Percentiles rank a stretch among this genome's conserved stretches.
These are phyloP conservation scores for Coccomyxa subellipsoidea DNA, from an alignment of 163 green algal genomes.

Conservation along the genomic window DNA sequence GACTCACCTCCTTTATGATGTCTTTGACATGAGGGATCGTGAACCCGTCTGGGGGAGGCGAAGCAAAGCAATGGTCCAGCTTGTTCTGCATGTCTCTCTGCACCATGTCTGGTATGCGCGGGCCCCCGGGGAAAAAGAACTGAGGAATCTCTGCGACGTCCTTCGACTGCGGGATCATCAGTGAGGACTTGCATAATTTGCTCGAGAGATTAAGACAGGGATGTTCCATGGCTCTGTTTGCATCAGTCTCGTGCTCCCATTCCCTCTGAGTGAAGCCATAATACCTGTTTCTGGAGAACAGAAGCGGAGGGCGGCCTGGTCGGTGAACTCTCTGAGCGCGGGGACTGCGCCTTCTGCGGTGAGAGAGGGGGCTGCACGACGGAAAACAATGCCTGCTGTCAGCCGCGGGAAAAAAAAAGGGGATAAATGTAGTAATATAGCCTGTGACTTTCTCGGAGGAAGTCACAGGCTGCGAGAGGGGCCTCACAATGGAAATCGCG, in stretches of 20 bases:
- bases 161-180: conserved; percentile 10
- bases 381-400: not conserved
- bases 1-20: conserved; percentile 53
- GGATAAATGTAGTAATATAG: too few relatives aligned
- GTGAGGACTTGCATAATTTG: too few relatives aligned
- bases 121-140: conserved; percentile 82
- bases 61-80: conserved; percentile 57
- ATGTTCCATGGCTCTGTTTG: too few relatives aligned
- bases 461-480: too few relatives aligned
- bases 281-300: conserved; percentile 21
- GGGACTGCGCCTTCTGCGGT: conserved; percentile 48
- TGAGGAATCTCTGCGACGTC: conserved; percentile 30
- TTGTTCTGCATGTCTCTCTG: conserved; percentile 22
- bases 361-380: conserved; percentile 57
- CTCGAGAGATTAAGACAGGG: too few relatives aligned
- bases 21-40: conserved; percentile 48
- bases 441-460: too few relatives aligned
- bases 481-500: conserved; percentile 3
- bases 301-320: conserved; percentile 15
- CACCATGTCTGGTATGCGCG: conserved; percentile 26
- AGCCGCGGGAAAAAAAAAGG: too few relatives aligned
- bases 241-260: too few relatives aligned
- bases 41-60: conserved; percentile 56
- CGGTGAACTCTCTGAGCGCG: conserved; percentile 42
- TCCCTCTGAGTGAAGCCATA: not conserved